A percentile compares a stretch with the other conserved stretches of the same genome.
Evolutionary conservation across 2,329 filamentous ascomycete genomes (phyloP).

Genomic region (Cladosporium austrohemisphaericum): DNA sequence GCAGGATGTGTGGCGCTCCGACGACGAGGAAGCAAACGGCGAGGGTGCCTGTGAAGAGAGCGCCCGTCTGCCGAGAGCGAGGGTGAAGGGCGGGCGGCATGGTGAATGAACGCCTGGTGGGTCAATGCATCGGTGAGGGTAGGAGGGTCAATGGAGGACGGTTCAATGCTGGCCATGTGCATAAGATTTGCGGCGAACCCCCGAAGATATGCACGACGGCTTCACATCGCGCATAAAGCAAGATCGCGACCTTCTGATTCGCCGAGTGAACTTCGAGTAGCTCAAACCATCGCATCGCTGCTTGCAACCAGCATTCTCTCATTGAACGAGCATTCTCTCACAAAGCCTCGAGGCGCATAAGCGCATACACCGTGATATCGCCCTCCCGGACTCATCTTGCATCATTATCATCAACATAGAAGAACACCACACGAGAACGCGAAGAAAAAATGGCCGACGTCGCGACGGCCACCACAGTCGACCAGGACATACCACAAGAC

Average conservation of each 20-base stretch:
- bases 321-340: too few species aligned
- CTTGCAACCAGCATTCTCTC: too few species aligned
- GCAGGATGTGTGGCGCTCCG: conserved; percentile 80
- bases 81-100: conserved; percentile 89
- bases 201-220: background rate
- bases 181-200: conserved; percentile 14
- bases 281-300: background rate
- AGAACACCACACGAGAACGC: background rate
- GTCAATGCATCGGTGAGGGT: background rate
- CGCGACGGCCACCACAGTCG: background rate
- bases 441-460: conserved; percentile 5
- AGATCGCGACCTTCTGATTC: background rate
- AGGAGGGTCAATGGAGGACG: background rate
- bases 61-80: conserved; percentile 86
- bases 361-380: too few species aligned
- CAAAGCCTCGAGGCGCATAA: too few species aligned
- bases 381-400: too few species aligned
- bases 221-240: background rate
- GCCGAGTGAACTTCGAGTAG: background rate
- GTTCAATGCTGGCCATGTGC: conserved; percentile 11
- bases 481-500: conserved; percentile 10
- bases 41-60: conserved; percentile 91
- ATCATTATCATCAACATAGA: too few species aligned
- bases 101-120: conserved; percentile 16
- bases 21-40: conserved; percentile 89